Conservation (phyloP, 441 rosid genomes). For the Rhodomyrtus psidioides region DNA sequence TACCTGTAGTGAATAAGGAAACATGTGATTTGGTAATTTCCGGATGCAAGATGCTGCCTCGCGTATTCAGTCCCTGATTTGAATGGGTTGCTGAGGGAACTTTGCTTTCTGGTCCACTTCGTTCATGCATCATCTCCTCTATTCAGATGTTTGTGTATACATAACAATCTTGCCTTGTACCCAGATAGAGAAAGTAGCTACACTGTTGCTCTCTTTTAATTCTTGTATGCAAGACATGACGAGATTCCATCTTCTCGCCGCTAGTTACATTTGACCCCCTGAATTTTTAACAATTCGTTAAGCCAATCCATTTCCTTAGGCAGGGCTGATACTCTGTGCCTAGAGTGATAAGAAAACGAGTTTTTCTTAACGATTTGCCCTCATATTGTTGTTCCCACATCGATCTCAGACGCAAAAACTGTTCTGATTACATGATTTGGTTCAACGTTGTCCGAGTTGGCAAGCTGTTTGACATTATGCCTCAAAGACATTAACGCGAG, state of each 20-base stretch:
- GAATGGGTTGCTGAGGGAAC: neutral
- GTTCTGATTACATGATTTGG: too few species aligned
- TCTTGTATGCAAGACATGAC: neutral
- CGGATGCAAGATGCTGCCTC: neutral
- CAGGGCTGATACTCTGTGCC: too few species aligned
- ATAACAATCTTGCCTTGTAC: neutral
- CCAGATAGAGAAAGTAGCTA: neutral
- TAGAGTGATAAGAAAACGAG: too few species aligned
- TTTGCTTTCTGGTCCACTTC: neutral
- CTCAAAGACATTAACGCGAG: too few species aligned
- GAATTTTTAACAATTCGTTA: neutral
- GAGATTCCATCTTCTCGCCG: neutral
- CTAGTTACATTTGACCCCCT: too few species aligned
- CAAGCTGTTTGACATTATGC: too few species aligned
- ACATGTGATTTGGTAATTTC: neutral
- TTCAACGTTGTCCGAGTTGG: too few species aligned
- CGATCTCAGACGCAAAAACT: too few species aligned
- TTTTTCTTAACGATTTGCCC: too few species aligned
- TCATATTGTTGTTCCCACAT: too few species aligned
- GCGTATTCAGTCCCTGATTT: neutral
- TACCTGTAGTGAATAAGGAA: neutral
- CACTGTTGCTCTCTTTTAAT: neutral
- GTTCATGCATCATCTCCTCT: neutral
- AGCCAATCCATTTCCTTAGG: neutral
- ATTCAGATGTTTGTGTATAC: neutral